These are phyloP conservation scores for Limnomonas spitsbergensis DNA, from an alignment of 139 green algal genomes.

Conservation along the genomic window DNA sequence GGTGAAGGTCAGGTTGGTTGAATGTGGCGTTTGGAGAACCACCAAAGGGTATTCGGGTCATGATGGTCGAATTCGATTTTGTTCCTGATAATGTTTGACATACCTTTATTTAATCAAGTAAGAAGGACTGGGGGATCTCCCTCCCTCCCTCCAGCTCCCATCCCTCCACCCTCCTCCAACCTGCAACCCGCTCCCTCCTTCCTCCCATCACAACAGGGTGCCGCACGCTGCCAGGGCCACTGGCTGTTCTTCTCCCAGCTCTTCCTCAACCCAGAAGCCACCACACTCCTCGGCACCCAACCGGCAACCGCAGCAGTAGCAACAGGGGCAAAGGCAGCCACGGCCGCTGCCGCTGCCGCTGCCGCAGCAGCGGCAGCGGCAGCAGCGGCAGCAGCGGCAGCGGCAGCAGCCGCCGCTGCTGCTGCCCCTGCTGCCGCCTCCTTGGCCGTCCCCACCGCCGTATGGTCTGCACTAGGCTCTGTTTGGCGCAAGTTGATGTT, in stretches of 20 bases:
- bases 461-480: constrained; percentile 11
- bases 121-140: no score
- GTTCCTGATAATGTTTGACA: no score
- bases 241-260: constrained; percentile 8
- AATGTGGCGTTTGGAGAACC: no score
- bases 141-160: no score
- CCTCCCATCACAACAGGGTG: constrained; percentile 16
- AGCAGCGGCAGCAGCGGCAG: no score
- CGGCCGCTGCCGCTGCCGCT: neutral
- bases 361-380: neutral
- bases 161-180: no score
- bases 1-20: no score
- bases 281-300: neutral
- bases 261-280: constrained; percentile 17
- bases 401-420: neutral
- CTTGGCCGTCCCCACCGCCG: neutral
- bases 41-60: no score
- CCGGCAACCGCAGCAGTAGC: neutral
- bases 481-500: constrained; percentile 38
- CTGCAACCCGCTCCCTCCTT: no score
- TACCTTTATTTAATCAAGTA: no score
- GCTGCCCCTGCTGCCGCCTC: neutral
- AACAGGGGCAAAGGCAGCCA: neutral
- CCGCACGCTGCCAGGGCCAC: neutral
- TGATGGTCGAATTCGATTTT: no score